Conservation (phyloP, 2,329 filamentous ascomycete species). For the Cadophora sp. region DNA sequence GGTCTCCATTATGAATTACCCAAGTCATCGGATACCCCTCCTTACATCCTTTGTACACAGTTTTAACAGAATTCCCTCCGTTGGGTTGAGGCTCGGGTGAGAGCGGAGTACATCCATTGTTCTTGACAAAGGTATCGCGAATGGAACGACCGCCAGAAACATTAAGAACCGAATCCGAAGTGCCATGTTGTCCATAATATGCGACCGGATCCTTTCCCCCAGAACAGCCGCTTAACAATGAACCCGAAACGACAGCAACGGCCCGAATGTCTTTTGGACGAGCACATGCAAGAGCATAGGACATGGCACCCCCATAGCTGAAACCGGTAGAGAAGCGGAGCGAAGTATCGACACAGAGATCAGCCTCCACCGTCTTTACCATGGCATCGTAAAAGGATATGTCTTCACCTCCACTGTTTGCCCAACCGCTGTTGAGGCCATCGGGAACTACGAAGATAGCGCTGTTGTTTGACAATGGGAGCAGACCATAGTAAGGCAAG, state of each 20-base stretch:
- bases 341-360: constrained; percentile 45
- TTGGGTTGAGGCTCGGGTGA: constrained; percentile 31
- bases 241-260: constrained; percentile 44
- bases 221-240: constrained; percentile 40
- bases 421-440: constrained; percentile 45
- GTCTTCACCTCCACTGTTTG: constrained; percentile 46
- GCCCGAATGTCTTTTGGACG: constrained; percentile 44
- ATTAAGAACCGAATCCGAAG: constrained; percentile 46
- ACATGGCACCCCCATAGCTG: constrained; percentile 48
- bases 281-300: constrained; percentile 45
- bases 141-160: constrained; percentile 44
- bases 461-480: constrained; percentile 40
- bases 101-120: constrained; percentile 46
- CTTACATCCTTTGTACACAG: constrained; percentile 41
- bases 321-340: constrained; percentile 46
- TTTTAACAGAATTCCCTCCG: constrained; percentile 29
- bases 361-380: constrained; percentile 41
- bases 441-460: constrained; percentile 47
- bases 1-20: constrained; percentile 44
- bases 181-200: constrained; percentile 46
- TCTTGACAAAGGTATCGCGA: constrained; percentile 47
- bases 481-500: constrained; percentile 44
- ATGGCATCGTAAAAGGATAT: constrained; percentile 45
- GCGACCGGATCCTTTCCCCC: constrained; percentile 45
- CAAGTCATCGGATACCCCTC: constrained; percentile 45